Evolutionary conservation across 2,329 filamentous ascomycete genomes (phyloP).

Genomic region (Aplosporella prunicola): DNA sequence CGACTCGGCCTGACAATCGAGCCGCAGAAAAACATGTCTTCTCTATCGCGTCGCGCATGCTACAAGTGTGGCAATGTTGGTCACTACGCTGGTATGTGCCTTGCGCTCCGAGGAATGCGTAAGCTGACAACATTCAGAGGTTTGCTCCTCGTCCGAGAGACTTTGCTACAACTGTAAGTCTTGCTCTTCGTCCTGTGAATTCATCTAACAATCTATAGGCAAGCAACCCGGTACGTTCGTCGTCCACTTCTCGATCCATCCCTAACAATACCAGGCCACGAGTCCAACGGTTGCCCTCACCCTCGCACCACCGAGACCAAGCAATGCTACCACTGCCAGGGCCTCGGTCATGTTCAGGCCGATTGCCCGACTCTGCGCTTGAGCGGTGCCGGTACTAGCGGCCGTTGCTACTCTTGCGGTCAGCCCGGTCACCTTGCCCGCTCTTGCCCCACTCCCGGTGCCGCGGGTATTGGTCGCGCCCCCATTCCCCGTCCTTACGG

Average conservation of each 20-base stretch:
- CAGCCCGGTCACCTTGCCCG: constrained; percentile 89
- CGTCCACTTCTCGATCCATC: constrained; percentile 17
- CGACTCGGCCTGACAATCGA: no score
- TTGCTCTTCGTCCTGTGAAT: neutral
- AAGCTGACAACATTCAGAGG: constrained; percentile 51
- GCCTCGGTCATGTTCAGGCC: constrained; percentile 93
- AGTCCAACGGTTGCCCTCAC: constrained; percentile 94
- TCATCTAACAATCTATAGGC: constrained; percentile 37
- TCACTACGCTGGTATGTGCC: constrained; percentile 41
- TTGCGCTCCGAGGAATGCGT: constrained; percentile 15
- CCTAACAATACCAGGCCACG: constrained; percentile 56
- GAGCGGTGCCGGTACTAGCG: constrained; percentile 68
- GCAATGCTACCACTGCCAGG: constrained; percentile 99
- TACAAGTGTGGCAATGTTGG: constrained; percentile 46
- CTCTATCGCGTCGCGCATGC: constrained; percentile 44
- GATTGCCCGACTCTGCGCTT: constrained; percentile 95
- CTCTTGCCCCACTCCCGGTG: constrained; percentile 70
- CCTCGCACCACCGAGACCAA: constrained; percentile 96
- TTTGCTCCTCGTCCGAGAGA: constrained; percentile 94
- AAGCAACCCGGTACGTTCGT: constrained; percentile 62
- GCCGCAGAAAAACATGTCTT: constrained; percentile 39
- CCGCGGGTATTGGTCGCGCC: constrained; percentile 55
- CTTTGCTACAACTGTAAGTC: constrained; percentile 97
- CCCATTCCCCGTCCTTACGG: constrained; percentile 61
- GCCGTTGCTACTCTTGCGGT: constrained; percentile 94